Base-by-base conservation (phyloP, 345 rosid species). In the Clarkia xantiana region DNA sequence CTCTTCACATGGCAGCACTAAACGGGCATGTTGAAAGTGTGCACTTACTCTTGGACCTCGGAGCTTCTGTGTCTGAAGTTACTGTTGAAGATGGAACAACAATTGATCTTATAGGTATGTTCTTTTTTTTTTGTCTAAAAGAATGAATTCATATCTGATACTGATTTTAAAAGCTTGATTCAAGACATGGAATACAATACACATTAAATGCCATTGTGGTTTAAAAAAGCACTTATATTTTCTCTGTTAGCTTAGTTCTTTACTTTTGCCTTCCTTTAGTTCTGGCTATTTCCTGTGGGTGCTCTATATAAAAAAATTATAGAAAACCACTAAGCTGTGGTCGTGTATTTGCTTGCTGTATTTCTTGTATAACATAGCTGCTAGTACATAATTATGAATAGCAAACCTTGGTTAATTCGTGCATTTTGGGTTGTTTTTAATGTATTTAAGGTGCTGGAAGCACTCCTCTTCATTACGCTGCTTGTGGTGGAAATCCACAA, bases 401-500 rank as follows among this genome's bases (percentile, higher is more conserved):
- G 5, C 7, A 29, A 1, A 29, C 36, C 6, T 7, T 29, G 36
- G 36, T 29, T 29, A 29, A 29, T 5, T 29, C 9, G 8, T 29
- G 8, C 36, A 29, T 29, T 29, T 29, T 29, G 36, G 36, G 40
- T 40, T 18, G 17, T 25, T 12, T 41, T 45, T 38, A 18, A 12
- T 20, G 11, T 25, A 16, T 46, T 77, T 50, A 76, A 90, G 95
- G 98, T 55, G 81, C 98, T 22, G 96, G 94, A 62, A 91, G 98
- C 76, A 75, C 93, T 15, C 62, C 94, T 45, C 89, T 91, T 15
- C 98, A 91, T 63, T 91, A 91, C 61, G 98, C 94, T 67, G 93
- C 98, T 19, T 91, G 98, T 72, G 98, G 96, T 41, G 98, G 98
- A 66, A 91, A 76, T 70, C 67, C 66, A 25, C 89, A 81, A 41